phyloP scores from a whole-genome alignment of 441 rosid species.

The Omphalea diandra region DNA sequence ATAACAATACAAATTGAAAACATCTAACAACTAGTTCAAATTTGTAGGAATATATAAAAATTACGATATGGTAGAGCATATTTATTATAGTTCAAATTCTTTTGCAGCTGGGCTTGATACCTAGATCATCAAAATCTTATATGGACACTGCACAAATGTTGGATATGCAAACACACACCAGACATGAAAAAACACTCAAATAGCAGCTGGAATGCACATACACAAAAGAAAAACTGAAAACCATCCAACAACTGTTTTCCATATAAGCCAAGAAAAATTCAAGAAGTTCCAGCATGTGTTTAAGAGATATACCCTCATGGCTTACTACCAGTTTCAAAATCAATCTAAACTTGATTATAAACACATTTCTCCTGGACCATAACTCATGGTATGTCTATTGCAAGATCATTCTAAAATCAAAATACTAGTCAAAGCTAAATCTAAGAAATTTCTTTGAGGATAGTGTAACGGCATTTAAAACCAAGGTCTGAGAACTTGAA shows the following conservation, averaged over 20 bases:
- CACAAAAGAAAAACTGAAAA: background rate
- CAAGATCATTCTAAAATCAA: too few relatives aligned
- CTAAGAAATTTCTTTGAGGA: background rate
- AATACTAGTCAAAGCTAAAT: too few relatives aligned
- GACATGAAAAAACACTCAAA: slow-evolving; percentile 1
- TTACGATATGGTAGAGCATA: background rate
- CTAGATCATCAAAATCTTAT: slow-evolving; percentile 40
- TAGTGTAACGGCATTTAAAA: background rate
- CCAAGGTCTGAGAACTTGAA: background rate
- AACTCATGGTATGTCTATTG: background rate
- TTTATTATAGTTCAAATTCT: slow-evolving; percentile 53
- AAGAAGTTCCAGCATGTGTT: too few relatives aligned
- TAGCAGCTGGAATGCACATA: background rate
- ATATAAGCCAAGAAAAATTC: too few relatives aligned
- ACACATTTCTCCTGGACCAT: slow-evolving; percentile 2
- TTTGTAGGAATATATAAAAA: background rate
- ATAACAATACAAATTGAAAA: background rate
- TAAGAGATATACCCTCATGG: too few relatives aligned
- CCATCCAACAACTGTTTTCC: background rate
- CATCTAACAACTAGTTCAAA: background rate
- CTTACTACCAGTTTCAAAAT: background rate
- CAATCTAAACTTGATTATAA: background rate
- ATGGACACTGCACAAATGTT: slow-evolving; percentile 14
- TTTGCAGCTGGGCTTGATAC: slow-evolving; percentile 89
- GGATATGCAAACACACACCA: slow-evolving; percentile 12